These are phyloP conservation scores for Fragaria vesca DNA, from an alignment of 306 rosid species.

Conservation along the genomic window DNA sequence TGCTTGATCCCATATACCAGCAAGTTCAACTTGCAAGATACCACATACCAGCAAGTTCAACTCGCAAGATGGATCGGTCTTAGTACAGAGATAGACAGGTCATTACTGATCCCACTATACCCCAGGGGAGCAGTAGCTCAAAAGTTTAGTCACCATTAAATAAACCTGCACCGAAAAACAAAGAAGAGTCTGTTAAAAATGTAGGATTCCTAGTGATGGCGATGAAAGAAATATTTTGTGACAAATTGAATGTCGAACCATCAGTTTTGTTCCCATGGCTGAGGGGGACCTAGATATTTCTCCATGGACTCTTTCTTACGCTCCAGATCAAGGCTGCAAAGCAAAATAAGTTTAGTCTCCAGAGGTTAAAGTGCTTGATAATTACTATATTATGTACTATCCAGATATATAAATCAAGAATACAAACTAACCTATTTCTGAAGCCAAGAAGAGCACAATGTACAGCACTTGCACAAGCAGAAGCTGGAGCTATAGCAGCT, in stretches of 20 bases:
- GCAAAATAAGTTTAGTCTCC: constrained; percentile 22
- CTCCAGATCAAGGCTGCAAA: constrained; percentile 89
- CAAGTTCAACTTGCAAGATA: constrained; percentile 22
- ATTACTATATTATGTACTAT: not conserved
- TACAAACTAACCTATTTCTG: constrained; percentile 73
- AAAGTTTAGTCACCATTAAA: not conserved
- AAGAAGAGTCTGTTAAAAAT: not conserved
- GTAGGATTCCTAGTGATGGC: not conserved
- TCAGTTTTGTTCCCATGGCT: constrained; percentile 69
- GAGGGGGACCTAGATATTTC: constrained; percentile 81
- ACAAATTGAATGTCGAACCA: constrained; percentile 24
- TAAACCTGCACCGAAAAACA: constrained; percentile 9
- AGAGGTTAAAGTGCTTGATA: constrained; percentile 11
- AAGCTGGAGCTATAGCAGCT: constrained; percentile 94
- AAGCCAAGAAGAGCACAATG: constrained; percentile 88
- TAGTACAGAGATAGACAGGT: not conserved
- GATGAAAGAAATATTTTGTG: constrained; percentile 14
- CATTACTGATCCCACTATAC: not conserved
- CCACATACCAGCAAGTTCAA: constrained; percentile 12
- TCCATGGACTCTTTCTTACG: constrained; percentile 92
- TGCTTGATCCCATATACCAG: not conserved
- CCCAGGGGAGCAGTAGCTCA: constrained; percentile 5
- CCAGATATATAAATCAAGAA: constrained; percentile 17
- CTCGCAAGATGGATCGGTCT: constrained; percentile 22
- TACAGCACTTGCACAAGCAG: constrained; percentile 96